Base-by-base conservation (phyloP, 768 basidiomycete genomes). In the Suillus placidus region DNA sequence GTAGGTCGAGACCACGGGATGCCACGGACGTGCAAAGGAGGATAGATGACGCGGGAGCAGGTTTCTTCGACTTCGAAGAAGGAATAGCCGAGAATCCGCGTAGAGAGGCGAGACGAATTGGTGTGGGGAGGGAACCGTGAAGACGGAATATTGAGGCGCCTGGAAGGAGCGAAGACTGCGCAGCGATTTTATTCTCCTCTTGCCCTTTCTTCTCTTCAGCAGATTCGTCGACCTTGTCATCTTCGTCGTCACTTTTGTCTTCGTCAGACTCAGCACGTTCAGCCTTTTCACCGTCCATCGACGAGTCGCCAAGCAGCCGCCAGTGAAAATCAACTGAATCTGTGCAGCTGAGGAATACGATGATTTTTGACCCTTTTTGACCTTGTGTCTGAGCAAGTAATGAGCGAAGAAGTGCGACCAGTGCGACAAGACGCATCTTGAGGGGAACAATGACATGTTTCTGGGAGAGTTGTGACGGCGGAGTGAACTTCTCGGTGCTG, bases 291-390 rank as follows among this genome's bases (percentile, higher is more conserved):
- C 70, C 79, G 9, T 82, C 86, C 92, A 97, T 95, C 6, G 78
- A 71, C 23, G 93, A 81, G 6, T 88, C 86, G 0, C 89, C 91
- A 1, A 99, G 78, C 26, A 98, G 80, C 60, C 84, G 86, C 94
- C 94, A 99, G 73, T 97, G 95, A 72, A 94, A 98, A 76, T 99
- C 97, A 20, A 99, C 97, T 3, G 97, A 96, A 77, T 98, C 97
- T 6, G 95, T 99, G 72, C 95, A 98, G 70, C 93, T 97, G 67
- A 99, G 80, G 78, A 99, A 99, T 6, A 99, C 94, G 56, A 99
- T 94, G 63, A 97, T 87, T 77, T 93, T 94, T 49, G 83, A 83
- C 13, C 85, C 85, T 49, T 81, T 80, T 37, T 75, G 82, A 49
- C 77, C 77, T 69, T 81, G 82, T 30, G 85, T 81, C 76, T 89